Evolutionary conservation across 1,284 basidiomycete genomes (phyloP).

Genomic region (Marasmius sp.): DNA sequence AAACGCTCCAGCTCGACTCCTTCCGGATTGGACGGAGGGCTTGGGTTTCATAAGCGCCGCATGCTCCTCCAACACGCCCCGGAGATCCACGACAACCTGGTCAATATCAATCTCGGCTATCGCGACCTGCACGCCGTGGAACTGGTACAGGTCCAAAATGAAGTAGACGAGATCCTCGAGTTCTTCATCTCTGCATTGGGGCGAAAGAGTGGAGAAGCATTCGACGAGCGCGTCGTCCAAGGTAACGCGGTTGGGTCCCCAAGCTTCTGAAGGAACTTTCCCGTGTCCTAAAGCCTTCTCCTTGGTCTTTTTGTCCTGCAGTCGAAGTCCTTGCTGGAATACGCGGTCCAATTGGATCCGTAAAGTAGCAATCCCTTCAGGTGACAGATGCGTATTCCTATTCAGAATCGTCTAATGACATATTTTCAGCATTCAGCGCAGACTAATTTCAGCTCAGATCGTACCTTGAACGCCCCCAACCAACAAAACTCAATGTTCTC

Average conservation of each 20-base stretch:
- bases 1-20: slow-evolving; percentile 8
- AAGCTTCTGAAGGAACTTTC: slow-evolving; percentile 35
- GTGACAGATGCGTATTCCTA: slow-evolving; percentile 45
- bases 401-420: slow-evolving; percentile 66
- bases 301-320: slow-evolving; percentile 56
- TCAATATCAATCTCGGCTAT: slow-evolving; percentile 93
- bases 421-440: slow-evolving; percentile 2
- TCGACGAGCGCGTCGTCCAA: slow-evolving; percentile 78
- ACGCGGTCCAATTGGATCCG: slow-evolving; percentile 69
- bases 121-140: slow-evolving; percentile 87
- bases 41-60: slow-evolving; percentile 31
- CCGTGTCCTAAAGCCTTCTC: slow-evolving; percentile 28
- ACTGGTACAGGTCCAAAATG: slow-evolving; percentile 91
- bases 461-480: slow-evolving; percentile 96
- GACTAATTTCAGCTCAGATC: slow-evolving; percentile 14
- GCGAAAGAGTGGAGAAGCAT: slow-evolving; percentile 82
- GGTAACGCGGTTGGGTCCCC: slow-evolving; percentile 47
- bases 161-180: slow-evolving; percentile 95
- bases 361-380: slow-evolving; percentile 54
- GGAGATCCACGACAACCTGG: slow-evolving; percentile 77
- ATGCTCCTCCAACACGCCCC: slow-evolving; percentile 71
- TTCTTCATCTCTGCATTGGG: slow-evolving; percentile 88
- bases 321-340: slow-evolving; percentile 64
- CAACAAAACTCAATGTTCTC: slow-evolving; percentile 92
- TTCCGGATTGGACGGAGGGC: slow-evolving; percentile 15